Base-by-base conservation (phyloP, 2,329 filamentous ascomycete species). In the Fusarium musae region DNA sequence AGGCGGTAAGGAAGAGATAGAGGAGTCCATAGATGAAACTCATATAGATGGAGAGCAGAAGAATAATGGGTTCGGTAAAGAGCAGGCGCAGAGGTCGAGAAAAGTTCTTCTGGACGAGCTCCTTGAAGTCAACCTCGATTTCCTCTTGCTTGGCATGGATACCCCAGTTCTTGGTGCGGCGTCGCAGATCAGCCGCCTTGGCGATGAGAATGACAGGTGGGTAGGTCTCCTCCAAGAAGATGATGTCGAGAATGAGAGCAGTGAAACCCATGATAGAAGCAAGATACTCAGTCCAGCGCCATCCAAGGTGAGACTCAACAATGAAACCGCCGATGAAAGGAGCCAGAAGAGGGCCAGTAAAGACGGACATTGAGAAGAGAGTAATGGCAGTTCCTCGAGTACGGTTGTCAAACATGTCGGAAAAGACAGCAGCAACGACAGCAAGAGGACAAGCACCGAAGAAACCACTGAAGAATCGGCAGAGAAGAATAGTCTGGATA, bases 1-100 rank as follows among this genome's bases (percentile, higher is more conserved):
- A 97, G 2, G 94, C 93, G 1, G 93, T 95, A 59, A 97, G 86
- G 84, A 96, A 96, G 32, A 96, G 90, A 78, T 96, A 97, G 2
- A 97, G 88, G 2, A 96, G 85, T 21, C 87, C 92, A 78, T 95
- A 95, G 80, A 93, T 90, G 82, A 94, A 94, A 46, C 91, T 88
- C 85, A 92, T 92, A 82, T 94, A 94, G 62, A 93, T 84, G 42
- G 91, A 92, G 28, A 94, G 82, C 15, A 91, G 83, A 1, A 89
- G 84, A 62, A 94, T 90, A 62, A 94, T 93, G 63, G 92, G 91
- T 80, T 93, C 92, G 39, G 86, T 86, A 67, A 92, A 88, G 16
- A 94, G 86, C 72, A 93, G 87, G 54, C 88, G 87, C 77, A 93
- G 80, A 13, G 91, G 90, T 53, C 91, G 88, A n/a, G 86, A 86